A percentile compares a stretch with the other conserved stretches of the same genome.
These are phyloP conservation scores for Coemansia sp. DNA, from an alignment of 192 early-diverging fungal genomes.

Conservation along the genomic window DNA sequence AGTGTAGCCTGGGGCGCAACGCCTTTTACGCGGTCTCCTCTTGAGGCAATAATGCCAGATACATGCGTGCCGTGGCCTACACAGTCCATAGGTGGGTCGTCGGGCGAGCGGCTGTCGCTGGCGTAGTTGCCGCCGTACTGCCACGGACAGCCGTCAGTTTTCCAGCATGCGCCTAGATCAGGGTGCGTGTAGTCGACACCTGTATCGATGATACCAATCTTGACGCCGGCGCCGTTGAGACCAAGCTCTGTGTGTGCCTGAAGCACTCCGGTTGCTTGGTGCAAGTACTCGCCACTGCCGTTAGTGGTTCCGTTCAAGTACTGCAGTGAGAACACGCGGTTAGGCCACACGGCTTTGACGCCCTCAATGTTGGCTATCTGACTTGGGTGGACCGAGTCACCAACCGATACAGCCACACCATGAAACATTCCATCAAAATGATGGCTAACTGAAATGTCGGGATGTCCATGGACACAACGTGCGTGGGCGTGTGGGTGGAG, in stretches of 20 bases:
- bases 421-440: slow-evolving; percentile 20
- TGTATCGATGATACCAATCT: slow-evolving; percentile 67
- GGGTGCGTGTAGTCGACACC: slow-evolving; percentile 67
- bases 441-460: slow-evolving; percentile 9
- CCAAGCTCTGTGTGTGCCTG: slow-evolving; percentile 47
- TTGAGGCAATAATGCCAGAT: slow-evolving; percentile 59
- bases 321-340: slow-evolving; percentile 9
- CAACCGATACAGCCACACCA: slow-evolving; percentile 20
- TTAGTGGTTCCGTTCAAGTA: neutral
- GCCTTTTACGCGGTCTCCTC: slow-evolving; percentile 50
- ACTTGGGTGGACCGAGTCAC: neutral
- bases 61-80: slow-evolving; percentile 71
- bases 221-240: slow-evolving; percentile 63
- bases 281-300: slow-evolving; percentile 15
- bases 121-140: slow-evolving; percentile 64
- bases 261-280: slow-evolving; percentile 56
- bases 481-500: slow-evolving; percentile 15
- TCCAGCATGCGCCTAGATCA: slow-evolving; percentile 68
- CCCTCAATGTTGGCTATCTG: slow-evolving; percentile 15
- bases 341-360: slow-evolving; percentile 32
- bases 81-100: slow-evolving; percentile 55
- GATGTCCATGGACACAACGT: slow-evolving; percentile 2
- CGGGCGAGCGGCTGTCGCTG: slow-evolving; percentile 37
- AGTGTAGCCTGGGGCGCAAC: slow-evolving; percentile 65
- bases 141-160: slow-evolving; percentile 56